These are phyloP conservation scores for Fusarium tupiense DNA, from an alignment of 2,329 filamentous ascomycete species.

Conservation along the genomic window DNA sequence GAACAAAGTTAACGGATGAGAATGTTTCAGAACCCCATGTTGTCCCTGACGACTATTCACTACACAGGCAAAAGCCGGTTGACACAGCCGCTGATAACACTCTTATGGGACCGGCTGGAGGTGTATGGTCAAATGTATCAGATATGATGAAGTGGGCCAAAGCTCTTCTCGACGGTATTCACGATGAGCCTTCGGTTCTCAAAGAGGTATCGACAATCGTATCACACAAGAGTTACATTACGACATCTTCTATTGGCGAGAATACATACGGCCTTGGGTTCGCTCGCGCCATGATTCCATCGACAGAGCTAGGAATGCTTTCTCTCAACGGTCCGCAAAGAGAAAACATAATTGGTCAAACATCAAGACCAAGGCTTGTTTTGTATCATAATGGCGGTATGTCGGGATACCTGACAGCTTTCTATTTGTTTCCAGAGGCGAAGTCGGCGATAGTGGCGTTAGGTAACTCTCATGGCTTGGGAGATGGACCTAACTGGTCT, in stretches of 20 bases:
- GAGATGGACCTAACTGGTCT: not conserved
- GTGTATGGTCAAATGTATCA: not conserved
- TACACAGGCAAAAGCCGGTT: not conserved
- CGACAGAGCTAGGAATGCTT: not conserved
- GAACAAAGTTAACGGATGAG: rapidly evolving
- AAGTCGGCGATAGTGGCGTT: not conserved
- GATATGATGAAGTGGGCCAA: not conserved
- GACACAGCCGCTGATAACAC: not conserved
- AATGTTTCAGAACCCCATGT: not conserved
- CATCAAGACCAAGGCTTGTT: rapidly evolving
- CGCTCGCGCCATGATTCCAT: not conserved
- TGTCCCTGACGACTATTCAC: not conserved
- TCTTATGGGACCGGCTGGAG: not conserved
- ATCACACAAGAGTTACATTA: not conserved
- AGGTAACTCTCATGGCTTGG: not conserved
- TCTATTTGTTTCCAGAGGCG: not conserved
- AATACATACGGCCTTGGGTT: not conserved
- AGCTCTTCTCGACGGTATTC: not conserved
- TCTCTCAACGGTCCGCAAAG: not conserved
- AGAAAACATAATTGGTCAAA: not conserved
- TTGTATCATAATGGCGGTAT: not conserved
- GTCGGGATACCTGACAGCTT: not conserved
- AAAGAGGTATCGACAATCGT: not conserved
- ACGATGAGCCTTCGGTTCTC: rapidly evolving
- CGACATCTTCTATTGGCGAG: not conserved